Base-by-base conservation (phyloP, 352 stramenopile species). In the Phytophthora pluvialis region DNA sequence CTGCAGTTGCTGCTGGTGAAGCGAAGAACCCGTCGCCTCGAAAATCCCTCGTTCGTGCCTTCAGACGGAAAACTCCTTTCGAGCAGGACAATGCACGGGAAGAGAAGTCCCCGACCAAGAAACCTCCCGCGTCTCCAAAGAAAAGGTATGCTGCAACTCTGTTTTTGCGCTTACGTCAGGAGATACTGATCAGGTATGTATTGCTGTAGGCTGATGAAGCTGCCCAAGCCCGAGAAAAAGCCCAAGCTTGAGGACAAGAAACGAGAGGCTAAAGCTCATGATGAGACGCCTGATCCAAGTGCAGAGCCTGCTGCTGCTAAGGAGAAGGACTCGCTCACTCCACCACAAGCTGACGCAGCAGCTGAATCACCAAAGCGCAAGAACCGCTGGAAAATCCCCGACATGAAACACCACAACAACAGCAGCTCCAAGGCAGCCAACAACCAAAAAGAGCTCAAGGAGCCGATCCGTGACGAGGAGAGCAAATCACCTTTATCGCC, bases 321-420 rank as follows among this genome's bases (percentile, higher is more conserved):
- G 1, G 56, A 68, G 11, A 67, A 57, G 33, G 40, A 68, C 9
- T 50, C 51, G 16, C 67, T 63, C 11, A 64, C 55, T 12, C 43
- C 49, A 16, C 38, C 38, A 8, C 71, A 75, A 32, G 8, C 49
- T 21, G 44, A 67, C 26, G 25, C 31, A 47, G n/a, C 48, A 59
- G 21, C 6, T n/a, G 61, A 71, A 38, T 64, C 61, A 26, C 33
- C 67, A 1, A 72, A 60, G 25, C 62, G 56, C 15, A 72, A 72
- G 35, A 64, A n/a, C 29, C 61, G 61, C 26, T 75, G 67, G 67
- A 75, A 72, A 50, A 72, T 74, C 3, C 60, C 66, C 8, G 61
- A 75, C n/a, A 63, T 70, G 3, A 74, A 74, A 32, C 53, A 66
- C 21, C 53, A 66, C 47, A 63, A 43, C 18, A 60, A 66, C 47